A percentile compares a stretch with the other conserved stretches of the same genome.
These are phyloP conservation scores for Magnolia changhungtana DNA, from an alignment of 164 flowering plant genomes.

Conservation along the genomic window DNA sequence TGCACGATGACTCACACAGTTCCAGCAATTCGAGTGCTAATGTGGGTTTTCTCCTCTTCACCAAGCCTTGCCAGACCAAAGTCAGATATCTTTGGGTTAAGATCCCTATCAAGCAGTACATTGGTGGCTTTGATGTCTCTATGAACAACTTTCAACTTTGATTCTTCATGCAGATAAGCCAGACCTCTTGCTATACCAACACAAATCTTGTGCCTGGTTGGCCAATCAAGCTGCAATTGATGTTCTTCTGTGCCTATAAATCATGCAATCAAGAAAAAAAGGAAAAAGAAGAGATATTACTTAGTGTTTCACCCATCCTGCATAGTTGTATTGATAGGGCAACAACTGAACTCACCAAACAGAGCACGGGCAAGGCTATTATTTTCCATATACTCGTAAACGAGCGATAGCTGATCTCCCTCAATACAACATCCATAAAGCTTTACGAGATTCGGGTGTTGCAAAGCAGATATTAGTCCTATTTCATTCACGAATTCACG, in stretches of 20 bases:
- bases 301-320: too few species aligned
- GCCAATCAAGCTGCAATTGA: constrained; percentile 47
- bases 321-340: background rate
- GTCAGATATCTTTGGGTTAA: constrained; percentile 64
- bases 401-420: constrained; percentile 41
- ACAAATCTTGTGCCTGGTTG: constrained; percentile 50
- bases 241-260: constrained; percentile 31
- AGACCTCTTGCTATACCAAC: constrained; percentile 60
- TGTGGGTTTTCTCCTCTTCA: constrained; percentile 55
- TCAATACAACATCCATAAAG: constrained; percentile 55
- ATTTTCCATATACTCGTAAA: constrained; percentile 57
- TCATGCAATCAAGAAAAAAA: background rate
- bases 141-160: constrained; percentile 59
- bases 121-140: constrained; percentile 68
- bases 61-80: constrained; percentile 69
- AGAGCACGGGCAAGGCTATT: constrained; percentile 50
- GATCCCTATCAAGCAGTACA: constrained; percentile 49
- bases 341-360: constrained; percentile 30
- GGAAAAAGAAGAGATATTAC: background rate
- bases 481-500: constrained; percentile 64
- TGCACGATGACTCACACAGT: constrained; percentile 36
- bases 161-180: constrained; percentile 67
- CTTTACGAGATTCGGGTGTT: constrained; percentile 57
- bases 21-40: constrained; percentile 64
- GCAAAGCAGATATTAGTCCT: constrained; percentile 52